Base-by-base conservation (phyloP, 768 basidiomycete genomes). In the Suillus subluteus region DNA sequence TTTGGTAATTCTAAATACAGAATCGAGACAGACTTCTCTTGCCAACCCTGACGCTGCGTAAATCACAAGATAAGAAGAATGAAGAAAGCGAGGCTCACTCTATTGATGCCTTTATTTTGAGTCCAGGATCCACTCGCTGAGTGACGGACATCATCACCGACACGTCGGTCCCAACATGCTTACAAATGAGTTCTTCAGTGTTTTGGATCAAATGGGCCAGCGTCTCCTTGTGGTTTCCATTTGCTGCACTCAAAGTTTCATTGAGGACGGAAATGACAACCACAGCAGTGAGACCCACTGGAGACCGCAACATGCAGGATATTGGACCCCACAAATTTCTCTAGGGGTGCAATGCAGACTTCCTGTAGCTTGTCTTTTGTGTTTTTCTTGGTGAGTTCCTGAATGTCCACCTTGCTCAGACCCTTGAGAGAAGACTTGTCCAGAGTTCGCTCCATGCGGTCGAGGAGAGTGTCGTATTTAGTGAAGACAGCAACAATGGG, bases 1-100 rank as follows among this genome's bases (percentile, higher is more conserved):
- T 15, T 73, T 8, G 9, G 30, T 54, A 68, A 6, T 67, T 55
- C 16, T 54, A 13, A 6, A 73, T 32, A 18, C 30, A 18, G 32
- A 11, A 54, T 44, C 63, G 66, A 44, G 23, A 65, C 64, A n/a
- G 26, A 59, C 64, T 59, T 65, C 40, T 55, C 46, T 62, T 62
- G 38, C 64, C 64, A 30, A 64, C 48, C 11, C 63, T 64, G 35
- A 35, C 2, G 52, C 11, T n/a, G 13, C 11, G 41, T 64, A 11
- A 50, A 35, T 18, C 3, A 9, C 13, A 7, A 13, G 3, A 40
- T 30, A 46, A 48, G 3, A 16, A 64, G 6, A n/a, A 23, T 32
- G 35, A 58, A 64, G 30, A 0, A 37, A 21, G 7, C 5, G 32
- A 16, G 52, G 26, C 44, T 59, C 18, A 65, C 64, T 23, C 44